These are phyloP conservation scores for Penicillium flavigenum DNA, from an alignment of 495 filamentous ascomycete species.

Conservation along the genomic window DNA sequence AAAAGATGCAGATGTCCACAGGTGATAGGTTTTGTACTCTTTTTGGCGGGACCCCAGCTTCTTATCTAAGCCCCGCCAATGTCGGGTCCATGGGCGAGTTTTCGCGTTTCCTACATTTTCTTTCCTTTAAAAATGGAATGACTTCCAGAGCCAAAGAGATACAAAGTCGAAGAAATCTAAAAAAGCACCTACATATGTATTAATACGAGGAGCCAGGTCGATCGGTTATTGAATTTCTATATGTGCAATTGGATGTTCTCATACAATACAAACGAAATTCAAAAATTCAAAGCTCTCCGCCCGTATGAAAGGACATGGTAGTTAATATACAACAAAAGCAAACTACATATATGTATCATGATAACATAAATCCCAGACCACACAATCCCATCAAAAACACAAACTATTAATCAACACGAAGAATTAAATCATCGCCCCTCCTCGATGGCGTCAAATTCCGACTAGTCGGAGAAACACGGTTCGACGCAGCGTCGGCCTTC, in stretches of 20 bases:
- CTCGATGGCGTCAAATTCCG: slow-evolving; percentile 41
- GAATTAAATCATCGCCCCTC: slow-evolving; percentile 37
- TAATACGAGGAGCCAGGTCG: not conserved
- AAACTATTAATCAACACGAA: slow-evolving; percentile 36
- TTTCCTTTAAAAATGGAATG: not conserved
- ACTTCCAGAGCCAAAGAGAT: not conserved
- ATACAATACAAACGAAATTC: not conserved
- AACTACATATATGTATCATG: not conserved
- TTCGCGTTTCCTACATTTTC: not conserved
- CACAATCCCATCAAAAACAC: not conserved
- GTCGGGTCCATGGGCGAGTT: not conserved
- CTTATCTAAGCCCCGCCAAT: slow-evolving; percentile 4
- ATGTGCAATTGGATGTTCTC: not conserved
- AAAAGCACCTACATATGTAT: not conserved
- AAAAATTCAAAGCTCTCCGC: slow-evolving; percentile 1
- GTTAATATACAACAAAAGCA: slow-evolving; percentile 9
- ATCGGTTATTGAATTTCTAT: not conserved
- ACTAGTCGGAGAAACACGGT: slow-evolving; percentile 30
- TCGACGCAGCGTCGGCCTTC: slow-evolving; percentile 4
- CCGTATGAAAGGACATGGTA: slow-evolving; percentile 1
- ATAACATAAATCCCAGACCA: not conserved
- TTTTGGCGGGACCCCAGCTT: not conserved
- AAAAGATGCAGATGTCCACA: not conserved
- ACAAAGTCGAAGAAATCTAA: not conserved
- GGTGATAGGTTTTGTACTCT: not conserved